Conservation (phyloP, 495 filamentous ascomycete species). For the Evernia prunastri region DNA sequence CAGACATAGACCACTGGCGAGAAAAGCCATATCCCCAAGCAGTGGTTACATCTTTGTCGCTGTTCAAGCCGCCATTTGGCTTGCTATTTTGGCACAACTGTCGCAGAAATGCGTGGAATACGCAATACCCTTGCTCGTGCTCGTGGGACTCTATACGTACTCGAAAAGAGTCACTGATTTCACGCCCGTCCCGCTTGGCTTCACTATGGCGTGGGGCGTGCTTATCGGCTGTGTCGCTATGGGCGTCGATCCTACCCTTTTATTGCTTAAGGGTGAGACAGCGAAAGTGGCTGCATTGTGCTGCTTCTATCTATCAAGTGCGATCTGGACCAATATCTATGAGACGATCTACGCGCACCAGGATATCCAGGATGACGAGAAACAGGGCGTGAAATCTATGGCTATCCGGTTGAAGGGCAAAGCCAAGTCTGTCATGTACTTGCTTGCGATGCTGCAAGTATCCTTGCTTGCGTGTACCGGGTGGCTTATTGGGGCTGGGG, state of each 20-base stretch:
- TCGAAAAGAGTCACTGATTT: constrained; percentile 7
- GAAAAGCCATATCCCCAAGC: constrained; percentile 1
- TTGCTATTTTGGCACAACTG: constrained; percentile 1
- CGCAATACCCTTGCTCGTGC: background rate
- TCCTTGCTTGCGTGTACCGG: constrained; percentile 2
- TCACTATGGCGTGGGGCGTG: constrained; percentile 7
- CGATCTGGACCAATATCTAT: constrained; percentile 2
- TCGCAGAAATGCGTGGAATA: background rate
- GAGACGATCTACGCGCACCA: constrained; percentile 11
- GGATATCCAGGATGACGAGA: constrained; percentile 7
- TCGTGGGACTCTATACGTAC: background rate
- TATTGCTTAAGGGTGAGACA: background rate
- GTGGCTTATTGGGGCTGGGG: constrained; percentile 1
- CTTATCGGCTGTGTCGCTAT: constrained; percentile 4
- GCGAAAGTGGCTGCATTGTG: background rate
- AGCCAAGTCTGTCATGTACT: background rate
- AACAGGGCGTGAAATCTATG: constrained; percentile 5
- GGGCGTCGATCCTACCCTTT: background rate
- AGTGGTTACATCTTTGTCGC: constrained; percentile 1
- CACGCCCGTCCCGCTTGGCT: constrained; percentile 6
- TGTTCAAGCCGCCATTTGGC: background rate
- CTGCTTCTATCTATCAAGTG: constrained; percentile 5
- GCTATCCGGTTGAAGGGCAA: constrained; percentile 1
- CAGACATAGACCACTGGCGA: background rate
- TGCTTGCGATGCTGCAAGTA: background rate